These are phyloP conservation scores for Dendrobium nobile DNA, from an alignment of 106 monocot genomes.

Conservation along the genomic window DNA sequence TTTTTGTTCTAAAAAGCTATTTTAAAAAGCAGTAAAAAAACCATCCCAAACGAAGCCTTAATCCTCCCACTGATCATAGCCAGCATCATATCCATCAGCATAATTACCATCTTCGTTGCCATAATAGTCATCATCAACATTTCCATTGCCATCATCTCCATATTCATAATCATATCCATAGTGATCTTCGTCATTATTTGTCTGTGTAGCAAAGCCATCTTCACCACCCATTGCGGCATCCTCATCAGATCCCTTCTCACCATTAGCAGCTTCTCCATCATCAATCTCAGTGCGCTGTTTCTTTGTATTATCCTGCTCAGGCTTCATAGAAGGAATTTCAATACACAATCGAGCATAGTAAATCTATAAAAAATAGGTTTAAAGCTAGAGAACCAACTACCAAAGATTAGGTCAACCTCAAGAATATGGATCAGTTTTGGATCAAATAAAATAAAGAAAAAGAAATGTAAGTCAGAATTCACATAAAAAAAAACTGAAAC, in stretches of 20 bases:
- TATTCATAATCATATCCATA: constrained; percentile 11
- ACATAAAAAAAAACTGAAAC: too few species aligned
- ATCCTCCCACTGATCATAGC: neutral
- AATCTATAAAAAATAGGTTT: neutral
- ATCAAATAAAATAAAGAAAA: neutral
- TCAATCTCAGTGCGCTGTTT: constrained; percentile 13
- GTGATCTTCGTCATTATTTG: constrained; percentile 15
- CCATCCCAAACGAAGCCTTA: too few species aligned
- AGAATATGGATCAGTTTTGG: neutral
- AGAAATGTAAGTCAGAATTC: too few species aligned
- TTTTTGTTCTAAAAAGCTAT: too few species aligned
- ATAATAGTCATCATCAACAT: constrained; percentile 17
- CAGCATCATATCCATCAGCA: constrained; percentile 8
- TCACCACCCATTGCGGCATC: constrained; percentile 3
- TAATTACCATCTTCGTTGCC: constrained; percentile 21
- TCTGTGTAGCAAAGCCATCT: constrained; percentile 9
- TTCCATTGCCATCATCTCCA: neutral
- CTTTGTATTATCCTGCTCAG: constrained; percentile 25
- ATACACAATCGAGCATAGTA: neutral
- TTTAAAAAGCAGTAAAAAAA: too few species aligned
- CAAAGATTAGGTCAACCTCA: too few species aligned
- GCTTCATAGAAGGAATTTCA: neutral
- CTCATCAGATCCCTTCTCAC: constrained; percentile 14
- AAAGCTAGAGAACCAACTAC: too few species aligned
- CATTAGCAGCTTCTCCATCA: constrained; percentile 15